phyloP scores from a whole-genome alignment of 2,329 filamentous ascomycete genomes.

The Aspergillus candidus region DNA sequence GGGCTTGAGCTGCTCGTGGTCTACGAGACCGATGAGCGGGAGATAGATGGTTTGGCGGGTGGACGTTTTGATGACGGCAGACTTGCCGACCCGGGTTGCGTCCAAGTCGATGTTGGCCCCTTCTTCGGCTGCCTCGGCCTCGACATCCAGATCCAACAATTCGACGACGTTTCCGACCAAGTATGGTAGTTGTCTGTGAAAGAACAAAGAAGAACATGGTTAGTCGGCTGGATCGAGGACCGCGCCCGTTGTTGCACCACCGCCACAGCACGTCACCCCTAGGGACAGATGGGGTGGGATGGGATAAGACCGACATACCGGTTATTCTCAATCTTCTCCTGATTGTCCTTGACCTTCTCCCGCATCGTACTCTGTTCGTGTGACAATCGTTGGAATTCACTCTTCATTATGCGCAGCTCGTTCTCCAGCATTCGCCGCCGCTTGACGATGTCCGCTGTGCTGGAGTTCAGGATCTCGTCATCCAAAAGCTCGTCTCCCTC shows the following conservation, averaged over 20 bases:
- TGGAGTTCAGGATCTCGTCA: conserved; percentile 85
- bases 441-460: conserved; percentile 90
- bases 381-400: conserved; percentile 85
- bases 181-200: conserved; percentile 82
- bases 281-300: background rate
- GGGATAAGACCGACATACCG: conserved; percentile 50
- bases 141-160: conserved; percentile 91
- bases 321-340: conserved; percentile 99
- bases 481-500: conserved; percentile 79
- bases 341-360: conserved; percentile 98
- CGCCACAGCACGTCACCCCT: background rate
- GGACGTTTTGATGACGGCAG: conserved; percentile 98
- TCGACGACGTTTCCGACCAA: conserved; percentile 98
- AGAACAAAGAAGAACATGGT: conserved; percentile 6
- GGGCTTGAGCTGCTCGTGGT: conserved; percentile 90
- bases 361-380: conserved; percentile 95
- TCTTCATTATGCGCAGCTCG: conserved; percentile 97
- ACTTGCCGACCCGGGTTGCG: conserved; percentile 93
- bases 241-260: no score
- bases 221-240: no score
- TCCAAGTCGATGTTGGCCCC: conserved; percentile 98
- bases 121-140: conserved; percentile 91
- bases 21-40: conserved; percentile 91
- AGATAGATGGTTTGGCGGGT: conserved; percentile 98
- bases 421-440: conserved; percentile 90